Evolutionary conservation across 2,329 filamentous ascomycete species (phyloP).

Genomic region (Saccharata proteae): DNA sequence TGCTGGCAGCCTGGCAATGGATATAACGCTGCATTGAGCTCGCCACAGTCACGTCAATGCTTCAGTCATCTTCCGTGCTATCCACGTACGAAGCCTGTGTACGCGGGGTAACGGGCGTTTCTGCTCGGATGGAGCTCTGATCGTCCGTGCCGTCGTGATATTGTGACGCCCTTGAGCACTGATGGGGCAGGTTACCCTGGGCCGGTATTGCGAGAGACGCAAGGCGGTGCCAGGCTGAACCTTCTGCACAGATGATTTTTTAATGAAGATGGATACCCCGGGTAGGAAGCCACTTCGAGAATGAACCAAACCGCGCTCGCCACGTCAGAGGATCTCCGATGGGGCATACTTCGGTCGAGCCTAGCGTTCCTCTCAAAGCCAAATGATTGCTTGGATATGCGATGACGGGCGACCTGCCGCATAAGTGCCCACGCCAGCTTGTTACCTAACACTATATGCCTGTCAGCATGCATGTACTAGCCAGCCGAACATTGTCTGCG

Average conservation of each 20-base stretch:
- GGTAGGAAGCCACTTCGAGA: constrained; percentile 23
- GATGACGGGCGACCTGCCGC: constrained; percentile 30
- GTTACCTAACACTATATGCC: constrained; percentile 29
- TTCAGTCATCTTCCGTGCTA: constrained; percentile 13
- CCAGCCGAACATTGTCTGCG: constrained; percentile 28
- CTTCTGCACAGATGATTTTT: constrained; percentile 11
- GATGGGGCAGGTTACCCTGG: constrained; percentile 19
- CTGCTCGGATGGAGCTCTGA: constrained; percentile 18
- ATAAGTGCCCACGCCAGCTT: constrained; percentile 30
- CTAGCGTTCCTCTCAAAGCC: constrained; percentile 31
- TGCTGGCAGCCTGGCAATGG: constrained; percentile 16
- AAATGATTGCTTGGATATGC: constrained; percentile 33
- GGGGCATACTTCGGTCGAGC: constrained; percentile 33
- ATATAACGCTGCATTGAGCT: constrained; percentile 18
- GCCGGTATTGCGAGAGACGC: constrained; percentile 14
- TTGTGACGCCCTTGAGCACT: constrained; percentile 21
- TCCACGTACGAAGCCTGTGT: constrained; percentile 14
- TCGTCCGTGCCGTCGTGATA: constrained; percentile 12
- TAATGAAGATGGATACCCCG: constrained; percentile 26
- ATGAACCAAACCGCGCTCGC: constrained; percentile 34
- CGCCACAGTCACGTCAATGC: constrained; percentile 20
- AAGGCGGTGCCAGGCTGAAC: constrained; percentile 19
- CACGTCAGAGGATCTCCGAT: constrained; percentile 43
- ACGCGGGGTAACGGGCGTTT: constrained; percentile 23
- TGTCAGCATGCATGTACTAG: constrained; percentile 30